Evolutionary conservation across 768 basidiomycete genomes (phyloP), one percentile per base, ranked within the genome.

Genomic region (Amanita muscaria): DNA sequence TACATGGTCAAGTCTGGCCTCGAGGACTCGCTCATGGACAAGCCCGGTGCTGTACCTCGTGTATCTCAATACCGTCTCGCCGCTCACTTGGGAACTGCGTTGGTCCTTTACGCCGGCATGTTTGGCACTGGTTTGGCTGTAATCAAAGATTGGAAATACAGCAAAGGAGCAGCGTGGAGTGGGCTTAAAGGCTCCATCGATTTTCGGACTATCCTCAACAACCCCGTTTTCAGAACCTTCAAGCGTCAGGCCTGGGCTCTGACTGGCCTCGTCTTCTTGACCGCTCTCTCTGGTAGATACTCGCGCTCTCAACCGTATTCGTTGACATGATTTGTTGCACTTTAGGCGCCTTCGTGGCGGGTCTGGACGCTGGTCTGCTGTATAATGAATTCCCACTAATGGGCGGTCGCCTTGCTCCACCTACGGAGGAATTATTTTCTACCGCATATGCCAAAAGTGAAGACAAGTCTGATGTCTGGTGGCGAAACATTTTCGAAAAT

Each of bases 1-100:
- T 97, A 98, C 69, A 99, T 99, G 96, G 96, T 99, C 44, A 86
- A 93, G 61, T 97, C 92, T 10, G 96, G 96, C 1, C 70, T 99
- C 9, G 86, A 92, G 54, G 78, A 88, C 42, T 76, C 85, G 9
- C 68, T 88, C 42, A 72, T 97, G 66, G 74, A 81, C 5, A 82
- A 75, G 6, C 86, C 87, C 3, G 84, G 83, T 12, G 82, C 87
- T 9, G 85, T 94, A 5, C 93, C 96, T 2, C 83, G 96, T 5
- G 96, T 99, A 7, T 92, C 89, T 14, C 96, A 99, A 60, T 99
- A 99, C 61, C 76, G 96, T 9, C 78, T 99, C 19, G 96, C 93
- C 2, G 87, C 92, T 14, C 96, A 99, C 60, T 75, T 99, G 3
- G 84, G 86, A n/a, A 71, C 89, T 40, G 96, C 96, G 0, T 73